Base-by-base conservation (phyloP, 1,284 basidiomycete species). In the Volvariella surrecta region DNA sequence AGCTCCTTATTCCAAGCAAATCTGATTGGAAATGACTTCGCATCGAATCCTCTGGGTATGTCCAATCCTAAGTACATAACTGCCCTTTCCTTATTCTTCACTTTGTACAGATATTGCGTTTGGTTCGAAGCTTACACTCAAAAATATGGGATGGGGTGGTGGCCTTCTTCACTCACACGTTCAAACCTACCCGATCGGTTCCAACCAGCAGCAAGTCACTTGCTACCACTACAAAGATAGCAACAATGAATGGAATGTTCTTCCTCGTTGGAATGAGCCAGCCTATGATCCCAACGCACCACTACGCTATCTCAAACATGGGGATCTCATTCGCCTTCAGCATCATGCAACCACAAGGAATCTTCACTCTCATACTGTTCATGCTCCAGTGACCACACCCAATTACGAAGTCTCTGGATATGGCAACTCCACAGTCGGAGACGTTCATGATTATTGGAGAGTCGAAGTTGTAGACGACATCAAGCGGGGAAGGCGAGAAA, bases 141-240 rank as follows among this genome's bases (percentile, higher is more conserved):
- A 99, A 62, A 99, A 97, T 64, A 90, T 95, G 74, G 95, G 94
- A 13, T 98, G 90, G 72, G 96, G 95, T 22, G 95, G 95, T 44
- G 95, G 96, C 32, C 73, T 99, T 3, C 71, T 99, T 1, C 96
- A 99, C 62, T 98, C 95, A 10, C 96, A 99, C 63, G 76, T 95
- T 16, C 95, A 98, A 61, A 86, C 89, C 0, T 98, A 85, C 60
- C 96, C 96, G 0, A 72, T 82, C 13, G 95, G 94, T n/a, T 96
- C 91, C 0, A 70, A 73, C 46, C 94, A 99, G 61, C 95, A 98
- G 58, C 96, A 99, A 64, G 84, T 99, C 9, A 99, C 95, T 0
- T 99, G 95, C 67, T 99, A 99, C 63, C 95, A 99, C 69, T 98
- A 99, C 79, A 96, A 95, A 67, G 95, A 99, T 63, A 80, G 83